phyloP scores from a whole-genome alignment of 257 asterid species.

The Voacanga thouarsii region DNA sequence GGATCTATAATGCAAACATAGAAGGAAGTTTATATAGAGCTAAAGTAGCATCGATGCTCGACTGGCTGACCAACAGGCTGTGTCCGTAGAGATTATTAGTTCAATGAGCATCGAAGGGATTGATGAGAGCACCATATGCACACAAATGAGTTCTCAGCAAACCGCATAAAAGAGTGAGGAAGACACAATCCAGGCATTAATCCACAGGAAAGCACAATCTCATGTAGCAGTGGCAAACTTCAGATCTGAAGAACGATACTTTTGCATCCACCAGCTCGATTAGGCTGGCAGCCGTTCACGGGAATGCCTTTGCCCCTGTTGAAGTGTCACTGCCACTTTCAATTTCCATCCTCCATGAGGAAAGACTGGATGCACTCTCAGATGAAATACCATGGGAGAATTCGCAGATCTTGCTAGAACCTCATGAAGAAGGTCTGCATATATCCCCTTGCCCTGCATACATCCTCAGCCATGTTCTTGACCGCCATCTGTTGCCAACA shows the following conservation, averaged over 20 bases:
- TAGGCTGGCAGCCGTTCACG: background rate
- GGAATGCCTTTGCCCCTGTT: background rate
- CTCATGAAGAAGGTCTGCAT: background rate
- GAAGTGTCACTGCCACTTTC: background rate
- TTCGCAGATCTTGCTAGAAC: background rate
- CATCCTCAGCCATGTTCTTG: background rate
- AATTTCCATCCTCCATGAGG: background rate
- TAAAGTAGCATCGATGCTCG: too few species aligned
- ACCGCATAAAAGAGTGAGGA: background rate
- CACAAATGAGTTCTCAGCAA: background rate
- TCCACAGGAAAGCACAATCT: constrained; percentile 9
- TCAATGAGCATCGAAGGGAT: background rate
- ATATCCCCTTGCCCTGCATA: background rate
- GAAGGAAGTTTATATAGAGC: background rate
- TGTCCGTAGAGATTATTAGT: background rate
- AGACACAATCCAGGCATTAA: background rate
- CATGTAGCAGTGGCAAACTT: background rate
- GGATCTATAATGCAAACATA: background rate
- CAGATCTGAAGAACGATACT: constrained; percentile 5
- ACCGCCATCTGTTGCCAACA: background rate
- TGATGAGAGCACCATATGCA: background rate
- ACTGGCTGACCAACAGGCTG: background rate
- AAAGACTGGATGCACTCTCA: background rate
- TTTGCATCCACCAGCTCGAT: constrained; percentile 5
- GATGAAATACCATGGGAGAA: background rate